These are phyloP conservation scores for Lasiodiplodia sp. DNA, from an alignment of 2,329 filamentous ascomycete species.

Conservation along the genomic window DNA sequence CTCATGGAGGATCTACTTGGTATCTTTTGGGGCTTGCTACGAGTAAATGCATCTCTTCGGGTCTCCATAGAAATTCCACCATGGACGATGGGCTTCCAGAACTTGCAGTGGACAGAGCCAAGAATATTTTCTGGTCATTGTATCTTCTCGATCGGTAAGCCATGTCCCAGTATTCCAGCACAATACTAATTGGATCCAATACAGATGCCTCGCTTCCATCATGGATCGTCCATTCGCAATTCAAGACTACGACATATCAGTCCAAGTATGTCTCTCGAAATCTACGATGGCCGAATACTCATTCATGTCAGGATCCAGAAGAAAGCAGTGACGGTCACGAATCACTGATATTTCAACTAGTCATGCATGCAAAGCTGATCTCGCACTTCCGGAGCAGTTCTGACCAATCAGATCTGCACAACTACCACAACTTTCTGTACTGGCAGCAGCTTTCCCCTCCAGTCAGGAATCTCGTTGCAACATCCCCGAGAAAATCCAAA, in stretches of 20 bases:
- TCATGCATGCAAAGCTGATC: constrained; percentile 3
- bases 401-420: background rate
- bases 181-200: too few species aligned
- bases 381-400: background rate
- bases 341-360: background rate
- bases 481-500: background rate
- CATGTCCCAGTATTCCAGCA: background rate
- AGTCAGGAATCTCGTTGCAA: background rate
- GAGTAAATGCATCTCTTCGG: constrained; percentile 9
- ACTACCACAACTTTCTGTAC: background rate
- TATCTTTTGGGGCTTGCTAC: background rate
- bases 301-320: background rate
- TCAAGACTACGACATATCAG: background rate
- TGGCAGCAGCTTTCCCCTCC: background rate
- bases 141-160: background rate
- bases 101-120: background rate
- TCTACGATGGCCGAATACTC: background rate
- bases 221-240: constrained; percentile 4
- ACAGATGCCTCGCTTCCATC: too few species aligned
- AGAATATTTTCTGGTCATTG: background rate
- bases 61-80: background rate
- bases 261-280: background rate
- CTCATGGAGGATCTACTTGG: background rate
- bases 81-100: background rate
- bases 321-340: background rate